Percentiles rank a stretch among this genome's conserved stretches.
These are phyloP conservation scores for Acarospora socialis DNA, from an alignment of 2,329 filamentous ascomycete genomes.

Conservation along the genomic window DNA sequence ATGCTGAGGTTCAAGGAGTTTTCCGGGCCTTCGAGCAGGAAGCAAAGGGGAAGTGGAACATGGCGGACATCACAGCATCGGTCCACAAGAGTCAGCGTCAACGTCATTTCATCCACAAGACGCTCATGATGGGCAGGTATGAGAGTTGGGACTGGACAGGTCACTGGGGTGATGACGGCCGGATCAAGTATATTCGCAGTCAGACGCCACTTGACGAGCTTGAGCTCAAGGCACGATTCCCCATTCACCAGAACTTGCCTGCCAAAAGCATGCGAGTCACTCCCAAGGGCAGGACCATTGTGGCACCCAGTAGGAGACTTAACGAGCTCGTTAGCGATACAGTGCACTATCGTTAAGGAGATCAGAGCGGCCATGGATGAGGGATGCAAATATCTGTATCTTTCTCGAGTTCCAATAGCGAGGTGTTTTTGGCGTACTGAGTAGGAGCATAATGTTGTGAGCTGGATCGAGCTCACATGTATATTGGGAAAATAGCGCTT, in stretches of 20 bases:
- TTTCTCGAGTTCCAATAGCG: too few species aligned
- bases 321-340: conserved; percentile 12
- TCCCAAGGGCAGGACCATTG: conserved; percentile 9
- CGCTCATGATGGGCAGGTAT: conserved; percentile 60
- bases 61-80: conserved; percentile 58
- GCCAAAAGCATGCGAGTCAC: conserved; percentile 9
- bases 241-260: conserved; percentile 22
- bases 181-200: conserved; percentile 64
- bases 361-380: too few species aligned
- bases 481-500: too few species aligned
- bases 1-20: conserved; percentile 17
- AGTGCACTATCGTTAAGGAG: conserved; percentile 13
- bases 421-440: too few species aligned
- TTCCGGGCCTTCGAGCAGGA: conserved; percentile 54
- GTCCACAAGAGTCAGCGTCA: conserved; percentile 67
- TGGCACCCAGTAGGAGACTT: conserved; percentile 9
- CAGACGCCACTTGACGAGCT: conserved; percentile 69
- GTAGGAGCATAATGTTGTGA: too few species aligned
- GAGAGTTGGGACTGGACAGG: conserved; percentile 71
- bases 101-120: conserved; percentile 63
- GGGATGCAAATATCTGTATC: too few species aligned
- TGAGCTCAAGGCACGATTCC: conserved; percentile 61
- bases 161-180: conserved; percentile 39
- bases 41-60: conserved; percentile 64
- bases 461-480: too few species aligned